Evolutionary conservation across 352 stramenopile genomes (phyloP), one percentile per base, ranked within the genome.

Genomic region (Pythium graminicola): DNA sequence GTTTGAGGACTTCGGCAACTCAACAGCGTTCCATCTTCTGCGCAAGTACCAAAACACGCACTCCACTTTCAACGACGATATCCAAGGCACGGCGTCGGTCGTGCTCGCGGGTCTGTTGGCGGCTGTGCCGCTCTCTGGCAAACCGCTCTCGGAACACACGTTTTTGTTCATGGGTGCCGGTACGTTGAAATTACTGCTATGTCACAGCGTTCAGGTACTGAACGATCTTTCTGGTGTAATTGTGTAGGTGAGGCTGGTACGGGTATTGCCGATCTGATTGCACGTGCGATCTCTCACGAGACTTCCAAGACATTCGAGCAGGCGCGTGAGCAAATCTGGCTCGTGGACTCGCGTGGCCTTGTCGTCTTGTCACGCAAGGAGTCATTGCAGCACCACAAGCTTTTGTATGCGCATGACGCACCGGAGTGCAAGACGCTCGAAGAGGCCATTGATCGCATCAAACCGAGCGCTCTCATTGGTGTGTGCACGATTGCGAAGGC

Each of bases 11-110:
- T 95, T 95, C 60, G 82, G 81, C 57, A 93, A 93, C 70, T 83
- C 78, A 42, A 93, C 84, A 6, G 84, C 84, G 29, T 95, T 95
- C 63, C 63, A 88, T 50, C 54, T 95, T 39, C 67, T 95, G 54
- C 79, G 79, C 57, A 89, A 91, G 65, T 93, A 78, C 57, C 70
- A 90, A 63, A 73, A 87, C 58, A 90, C 75, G 26, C 84, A 91
- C 65, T 89, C 69, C 64, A 88, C 77, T 5, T 97, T 97, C 70
- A 98, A 98, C 70, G 96, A 99, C 76, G 96, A 99, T 63, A 98
- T 99, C 65, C 96, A 99, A 51, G 82, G 79, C 49, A 88, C 82
- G 2, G 77, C 79, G 1, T 89, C 77, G 4, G 81, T 89, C 22
- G 80, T 89, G 10, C 70, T 96, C n/a, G 81, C 71, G 14, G 81